Base-by-base conservation (phyloP, 805 yeast genomes). In the Ogataea dorogensis region DNA sequence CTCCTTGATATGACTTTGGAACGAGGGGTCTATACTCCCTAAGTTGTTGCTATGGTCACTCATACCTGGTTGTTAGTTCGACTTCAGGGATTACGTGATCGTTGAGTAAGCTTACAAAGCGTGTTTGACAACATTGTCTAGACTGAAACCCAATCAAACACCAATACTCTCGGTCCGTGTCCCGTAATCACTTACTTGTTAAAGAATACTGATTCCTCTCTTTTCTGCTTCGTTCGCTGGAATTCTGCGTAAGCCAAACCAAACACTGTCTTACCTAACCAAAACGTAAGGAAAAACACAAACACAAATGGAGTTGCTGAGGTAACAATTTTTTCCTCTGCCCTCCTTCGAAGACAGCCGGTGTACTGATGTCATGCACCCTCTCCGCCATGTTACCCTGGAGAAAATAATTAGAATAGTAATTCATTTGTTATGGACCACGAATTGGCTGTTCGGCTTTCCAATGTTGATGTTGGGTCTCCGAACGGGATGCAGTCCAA, bases 21-120 rank as follows among this genome's bases (percentile, higher is more conserved):
- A 46, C 9, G 52, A 42, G 17, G 54, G 54, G 36, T 50, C 55
- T 22, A 47, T 42, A 23, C 40, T 20, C 10, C 46, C 40, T 17
- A 42, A 28, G 22, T 40, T 44, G 40, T 31, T 31, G 28, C 23
- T 22, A 17, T 17, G 24, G 15, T 41, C 42, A 21, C 38, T 31
- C 49, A 44, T 44, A 7, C n/a, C 36, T 28, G 15, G 26, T 8
- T 31, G 47, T 43, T 43, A 40, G 44, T 40, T 10, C n/a, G 29
- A n/a, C 9, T n/a, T 28, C 3, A 6, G 24, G 7, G 38, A 36
- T 41, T 41, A 41, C 45, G 45, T 41, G 36, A 41, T 41, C 37
- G 30, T 32, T 31, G 38, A 27, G 36, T 40, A 40, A 40, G 38
- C 36, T 29, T n/a, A 17, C 24, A 10, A 7, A 15, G 13, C 13